Base-by-base conservation (phyloP, 2,329 filamentous ascomycete genomes). In the Arthrobotrys megalospora region DNA sequence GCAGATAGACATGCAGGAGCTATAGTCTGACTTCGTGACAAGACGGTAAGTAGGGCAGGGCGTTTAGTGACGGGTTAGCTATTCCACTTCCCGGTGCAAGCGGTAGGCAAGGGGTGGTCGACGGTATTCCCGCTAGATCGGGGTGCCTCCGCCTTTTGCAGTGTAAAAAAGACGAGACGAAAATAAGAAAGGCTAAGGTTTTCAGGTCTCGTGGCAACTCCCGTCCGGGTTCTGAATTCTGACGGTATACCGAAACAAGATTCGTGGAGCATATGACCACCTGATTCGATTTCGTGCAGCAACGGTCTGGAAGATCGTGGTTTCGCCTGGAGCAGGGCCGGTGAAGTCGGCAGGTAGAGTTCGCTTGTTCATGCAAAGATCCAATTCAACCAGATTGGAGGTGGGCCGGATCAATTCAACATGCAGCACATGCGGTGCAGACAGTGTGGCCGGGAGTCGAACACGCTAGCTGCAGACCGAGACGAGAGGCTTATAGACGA, bases 281-380 rank as follows among this genome's bases (percentile, higher is more conserved):
- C 75, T 78, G 75, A 78, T 55, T 71, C 47, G 75, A 72, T 72
- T 78, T 78, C 63, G 62, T 72, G 75, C 67, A 78, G 67, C 45
- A 71, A 67, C 67, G 67, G 52, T 63, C 53, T 67, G 60, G 66
- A 63, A 72, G 43, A 78, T 72, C 67, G 75, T 64, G 52, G 75
- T 72, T 78, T 78, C 67, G 67, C 45, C 62, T 64, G 45, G 55
- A 53, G 52, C 62, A 53, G 55, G 75, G 67, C 62, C 67, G 38
- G 63, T 58, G 45, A 52, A 24, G 52, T 68, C 67, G 75, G 62
- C 75, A 72, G 67, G 67, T 65, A 62, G 41, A 62, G 53, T 78
- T 78, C 75, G 75, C 75, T 78, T 78, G 75, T 64, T 78, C 67
- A 78, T 78, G 75, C 75, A 78, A 47, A 78, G 66, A 58, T 72